Conservation (phyloP, 2,329 filamentous ascomycete species). For the Penicillium sp. region DNA sequence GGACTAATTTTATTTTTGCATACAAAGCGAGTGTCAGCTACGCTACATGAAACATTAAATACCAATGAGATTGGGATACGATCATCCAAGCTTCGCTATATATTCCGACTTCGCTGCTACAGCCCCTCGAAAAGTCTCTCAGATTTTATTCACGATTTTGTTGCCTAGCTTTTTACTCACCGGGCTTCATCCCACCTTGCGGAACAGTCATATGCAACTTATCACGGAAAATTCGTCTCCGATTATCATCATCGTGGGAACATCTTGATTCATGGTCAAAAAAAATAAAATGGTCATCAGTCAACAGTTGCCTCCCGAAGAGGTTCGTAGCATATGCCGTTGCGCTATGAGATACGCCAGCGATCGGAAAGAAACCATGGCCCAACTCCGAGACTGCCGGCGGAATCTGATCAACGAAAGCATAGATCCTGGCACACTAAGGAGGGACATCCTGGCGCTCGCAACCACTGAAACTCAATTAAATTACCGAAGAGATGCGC, state of each 20-base stretch:
- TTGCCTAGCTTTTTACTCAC: neutral
- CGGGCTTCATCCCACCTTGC: neutral
- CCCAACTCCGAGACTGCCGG: neutral
- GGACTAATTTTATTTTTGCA: neutral
- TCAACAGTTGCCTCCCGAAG: neutral
- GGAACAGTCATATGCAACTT: neutral
- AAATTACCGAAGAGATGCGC: conserved; percentile 2
- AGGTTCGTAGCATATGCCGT: neutral
- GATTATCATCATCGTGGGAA: neutral
- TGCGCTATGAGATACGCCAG: conserved; percentile 1
- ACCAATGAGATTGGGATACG: neutral
- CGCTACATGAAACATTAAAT: neutral
- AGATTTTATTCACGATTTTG: neutral
- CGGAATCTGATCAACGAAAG: neutral
- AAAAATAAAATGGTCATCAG: neutral
- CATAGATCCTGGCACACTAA: conserved; percentile 1
- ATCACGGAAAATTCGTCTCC: neutral
- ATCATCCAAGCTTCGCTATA: neutral
- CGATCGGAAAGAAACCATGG: neutral
- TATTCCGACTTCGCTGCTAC: neutral
- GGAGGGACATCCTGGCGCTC: neutral
- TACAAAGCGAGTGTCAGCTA: neutral
- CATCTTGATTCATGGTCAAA: neutral
- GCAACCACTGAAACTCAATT: neutral
- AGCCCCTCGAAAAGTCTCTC: neutral